A percentile compares a stretch with the other conserved stretches of the same genome.
These are phyloP conservation scores for Diplocarpon rosae DNA, from an alignment of 2,329 filamentous ascomycete species.

Conservation along the genomic window DNA sequence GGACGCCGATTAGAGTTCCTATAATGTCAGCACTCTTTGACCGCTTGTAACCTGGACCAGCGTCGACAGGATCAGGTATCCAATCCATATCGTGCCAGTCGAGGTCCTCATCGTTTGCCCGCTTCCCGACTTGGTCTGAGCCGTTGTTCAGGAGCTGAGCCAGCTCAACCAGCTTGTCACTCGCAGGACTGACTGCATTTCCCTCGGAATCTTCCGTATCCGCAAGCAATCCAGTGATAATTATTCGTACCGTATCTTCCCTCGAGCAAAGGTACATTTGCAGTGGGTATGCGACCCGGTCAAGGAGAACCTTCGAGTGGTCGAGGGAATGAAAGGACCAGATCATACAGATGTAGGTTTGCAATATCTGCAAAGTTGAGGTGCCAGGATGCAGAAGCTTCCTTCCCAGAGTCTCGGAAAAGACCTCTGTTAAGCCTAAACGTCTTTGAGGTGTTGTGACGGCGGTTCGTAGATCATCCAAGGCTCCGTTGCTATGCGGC, in stretches of 20 bases:
- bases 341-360: slow-evolving; percentile 71
- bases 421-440: slow-evolving; percentile 57
- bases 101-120: slow-evolving; percentile 55
- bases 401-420: slow-evolving; percentile 52
- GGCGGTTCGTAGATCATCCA: slow-evolving; percentile 63
- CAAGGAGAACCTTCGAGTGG: slow-evolving; percentile 64
- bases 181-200: slow-evolving; percentile 28
- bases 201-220: slow-evolving; percentile 38
- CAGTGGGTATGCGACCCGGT: slow-evolving; percentile 61
- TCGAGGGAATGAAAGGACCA: slow-evolving; percentile 66
- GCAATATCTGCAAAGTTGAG: slow-evolving; percentile 65
- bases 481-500: slow-evolving; percentile 59
- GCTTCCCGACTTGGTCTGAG: slow-evolving; percentile 37
- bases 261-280: slow-evolving; percentile 67
- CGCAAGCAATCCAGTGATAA: slow-evolving; percentile 62
- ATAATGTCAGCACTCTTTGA: slow-evolving; percentile 86
- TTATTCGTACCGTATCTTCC: slow-evolving; percentile 67
- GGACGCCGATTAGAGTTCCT: slow-evolving; percentile 75
- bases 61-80: slow-evolving; percentile 87
- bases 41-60: slow-evolving; percentile 82
- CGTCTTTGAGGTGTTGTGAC: slow-evolving; percentile 59
- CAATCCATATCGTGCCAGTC: slow-evolving; percentile 91
- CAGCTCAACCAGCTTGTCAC: slow-evolving; percentile 52
- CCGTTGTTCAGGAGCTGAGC: slow-evolving; percentile 44
- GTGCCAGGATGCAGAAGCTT: slow-evolving; percentile 65